Base-by-base conservation (phyloP, 192 early-diverging fungal genomes). In the Coemansia sp. region DNA sequence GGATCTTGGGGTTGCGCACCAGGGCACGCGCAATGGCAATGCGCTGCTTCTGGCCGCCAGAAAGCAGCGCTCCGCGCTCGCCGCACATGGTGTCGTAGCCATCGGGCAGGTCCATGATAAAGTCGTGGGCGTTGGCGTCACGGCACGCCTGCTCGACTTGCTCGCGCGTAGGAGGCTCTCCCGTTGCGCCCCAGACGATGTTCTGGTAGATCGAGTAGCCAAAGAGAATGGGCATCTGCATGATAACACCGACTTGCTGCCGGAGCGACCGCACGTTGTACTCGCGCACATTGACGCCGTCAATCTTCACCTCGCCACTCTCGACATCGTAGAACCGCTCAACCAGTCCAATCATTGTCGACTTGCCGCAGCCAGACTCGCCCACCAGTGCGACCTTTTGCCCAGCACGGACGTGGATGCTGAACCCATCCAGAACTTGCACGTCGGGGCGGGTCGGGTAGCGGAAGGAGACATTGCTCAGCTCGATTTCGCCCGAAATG, bases 31-130 rank as follows among this genome's bases (percentile, higher is more conserved):
- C 95, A 84, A 99, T 97, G 60, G 94, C 93, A 70, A 96, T 93
- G 65, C 96, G 90, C 70, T 96, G 96, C 77, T 96, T 96, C 75
- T 98, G 96, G 14, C 96, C 96, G 59, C 95, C 96, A 23, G 91
- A 93, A 6, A 98, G 66, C 76, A 88, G 70, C 52, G 91, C 84
- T 4, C 89, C 91, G 48, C 86, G 79, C 76, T 97, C 94, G 57
- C 96, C 96, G 20, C 95, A 93, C 59, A 88, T 62, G 1, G 95
- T 95, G 69, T 96, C 89, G 83, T 95, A 94, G 35, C 89, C 87
- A 16, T 92, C 74, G 21, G 91, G 90, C 21, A 93, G 76, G 26
- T 83, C 76, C 61, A 70, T 70, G 57, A 94, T 92, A 68, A 94
- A 94, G 31, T 86, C 86, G 62, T 92, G 92, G 2, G 86, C 86